Evolutionary conservation across 805 yeast species (phyloP), one percentile per base, ranked within the genome.

Genomic region (Yarrowia hollandica): DNA sequence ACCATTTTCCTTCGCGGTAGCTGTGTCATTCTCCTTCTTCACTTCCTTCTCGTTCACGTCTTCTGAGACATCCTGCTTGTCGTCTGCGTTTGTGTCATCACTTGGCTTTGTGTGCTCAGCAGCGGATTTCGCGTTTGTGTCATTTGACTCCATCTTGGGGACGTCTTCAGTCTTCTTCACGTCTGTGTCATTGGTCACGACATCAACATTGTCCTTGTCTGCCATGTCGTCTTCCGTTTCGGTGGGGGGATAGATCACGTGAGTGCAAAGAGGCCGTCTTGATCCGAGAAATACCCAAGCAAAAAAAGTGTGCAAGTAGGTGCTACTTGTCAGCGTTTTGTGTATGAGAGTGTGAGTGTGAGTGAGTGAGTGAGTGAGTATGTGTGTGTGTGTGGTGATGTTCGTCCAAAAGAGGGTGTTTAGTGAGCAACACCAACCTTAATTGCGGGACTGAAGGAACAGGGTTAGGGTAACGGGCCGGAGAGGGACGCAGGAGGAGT

Each of bases 361-460:
- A n/a, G n/a, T n/a, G n/a, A n/a, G n/a, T n/a, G n/a, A n/a, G n/a
- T n/a, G n/a, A n/a, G n/a, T n/a, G n/a, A n/a, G n/a, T n/a, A n/a
- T n/a, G n/a, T n/a, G n/a, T n/a, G n/a, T n/a, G 9, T 12, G 14
- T n/a, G 48, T 41, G 48, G 48, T 41, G 48, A 41, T 41, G 48
- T 41, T n/a, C n/a, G n/a, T n/a, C 33, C 48, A 26, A 25, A 41
- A 26, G 48, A 41, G 48, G 48, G 48, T 41, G 48, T 41, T 41
- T 41, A 25, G 33, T 41, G 48, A 41, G 48, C 48, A 41, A 41
- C 48, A 41, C 48, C 48, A 41, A 41, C 48, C 48, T 41, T 41
- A 41, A 41, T 41, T 12, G 4, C 23, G 48, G 26, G 7, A 10
- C 11, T 4, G 22, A n/a, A n/a, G n/a, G n/a, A n/a, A n/a, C n/a